Percentiles rank a stretch among this genome's conserved stretches.
phyloP scores from a whole-genome alignment of 768 basidiomycete species.

The Pleurotus giganteus region DNA sequence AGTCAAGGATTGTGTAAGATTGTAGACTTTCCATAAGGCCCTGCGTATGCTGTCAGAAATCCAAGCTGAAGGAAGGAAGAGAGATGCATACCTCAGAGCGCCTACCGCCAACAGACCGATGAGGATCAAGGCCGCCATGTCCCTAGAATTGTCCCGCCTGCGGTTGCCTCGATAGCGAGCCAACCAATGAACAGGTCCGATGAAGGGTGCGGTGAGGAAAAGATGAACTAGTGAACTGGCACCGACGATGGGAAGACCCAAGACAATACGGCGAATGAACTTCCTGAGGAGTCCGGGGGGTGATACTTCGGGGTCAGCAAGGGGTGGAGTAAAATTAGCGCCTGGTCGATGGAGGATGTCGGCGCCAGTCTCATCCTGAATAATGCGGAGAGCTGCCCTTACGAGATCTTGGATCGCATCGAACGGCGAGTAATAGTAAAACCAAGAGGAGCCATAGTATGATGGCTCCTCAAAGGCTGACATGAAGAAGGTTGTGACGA shows the following conservation, averaged over 20 bases:
- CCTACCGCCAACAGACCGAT: slow-evolving; percentile 60
- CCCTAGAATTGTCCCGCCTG: slow-evolving; percentile 54
- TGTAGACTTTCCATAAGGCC: slow-evolving; percentile 70
- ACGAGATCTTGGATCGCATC: slow-evolving; percentile 61
- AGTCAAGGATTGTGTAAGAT: slow-evolving; percentile 55
- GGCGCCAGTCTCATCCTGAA: slow-evolving; percentile 49
- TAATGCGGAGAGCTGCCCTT: slow-evolving; percentile 58
- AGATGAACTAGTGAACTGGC: slow-evolving; percentile 74
- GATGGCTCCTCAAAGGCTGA: slow-evolving; percentile 55
- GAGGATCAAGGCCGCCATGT: slow-evolving; percentile 66
- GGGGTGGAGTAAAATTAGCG: slow-evolving; percentile 16
- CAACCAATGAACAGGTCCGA: slow-evolving; percentile 69
- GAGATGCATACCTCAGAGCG: slow-evolving; percentile 47
- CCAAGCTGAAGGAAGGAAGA: slow-evolving; percentile 2
- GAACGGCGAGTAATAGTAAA: slow-evolving; percentile 49
- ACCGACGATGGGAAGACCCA: slow-evolving; percentile 78
- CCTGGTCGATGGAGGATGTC: slow-evolving; percentile 35
- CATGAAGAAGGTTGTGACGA: slow-evolving; percentile 66
- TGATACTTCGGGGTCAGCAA: slow-evolving; percentile 18
- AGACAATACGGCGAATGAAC: slow-evolving; percentile 67
- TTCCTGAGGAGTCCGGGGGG: slow-evolving; percentile 48
- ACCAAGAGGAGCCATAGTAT: slow-evolving; percentile 36
- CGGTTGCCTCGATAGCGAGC: slow-evolving; percentile 61
- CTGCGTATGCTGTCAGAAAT: slow-evolving; percentile 33
- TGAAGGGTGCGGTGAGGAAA: slow-evolving; percentile 59